phyloP scores from a whole-genome alignment of 129 eudicot genomes.

The Saussurea involucrata region DNA sequence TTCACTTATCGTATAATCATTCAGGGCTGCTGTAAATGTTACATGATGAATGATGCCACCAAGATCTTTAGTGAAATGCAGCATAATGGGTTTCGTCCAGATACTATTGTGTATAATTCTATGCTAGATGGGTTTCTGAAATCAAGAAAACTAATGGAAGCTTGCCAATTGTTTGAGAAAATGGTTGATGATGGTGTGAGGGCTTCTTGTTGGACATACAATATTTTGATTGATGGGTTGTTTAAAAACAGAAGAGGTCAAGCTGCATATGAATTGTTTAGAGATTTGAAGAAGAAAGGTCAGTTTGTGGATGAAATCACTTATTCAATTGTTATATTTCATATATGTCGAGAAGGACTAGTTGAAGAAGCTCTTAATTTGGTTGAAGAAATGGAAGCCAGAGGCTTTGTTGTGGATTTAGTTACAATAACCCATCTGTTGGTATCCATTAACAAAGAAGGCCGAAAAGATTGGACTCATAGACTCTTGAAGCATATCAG shows the following conservation, averaged over 20 bases:
- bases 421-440: constrained; percentile 75
- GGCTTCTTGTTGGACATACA: constrained; percentile 75
- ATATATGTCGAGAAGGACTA: constrained; percentile 58
- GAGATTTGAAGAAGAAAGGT: constrained; percentile 78
- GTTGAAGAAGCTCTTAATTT: constrained; percentile 61
- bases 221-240: constrained; percentile 78
- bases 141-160: constrained; percentile 70
- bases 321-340: constrained; percentile 65
- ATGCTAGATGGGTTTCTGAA: constrained; percentile 74
- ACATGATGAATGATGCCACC: constrained; percentile 57
- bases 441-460: constrained; percentile 53
- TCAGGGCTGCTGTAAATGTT: constrained; percentile 83
- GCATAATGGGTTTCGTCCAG: constrained; percentile 64
- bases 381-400: constrained; percentile 88
- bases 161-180: constrained; percentile 81
- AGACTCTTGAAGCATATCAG: constrained; percentile 63
- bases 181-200: constrained; percentile 76
- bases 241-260: constrained; percentile 64
- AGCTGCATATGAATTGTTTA: constrained; percentile 73
- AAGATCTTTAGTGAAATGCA: constrained; percentile 80
- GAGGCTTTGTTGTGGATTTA: constrained; percentile 82
- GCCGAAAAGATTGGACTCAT: constrained; percentile 54
- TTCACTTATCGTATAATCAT: constrained; percentile 76
- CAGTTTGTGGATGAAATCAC: constrained; percentile 77
- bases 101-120: constrained; percentile 72